These are phyloP conservation scores for Podospora fimiseda DNA, from an alignment of 495 filamentous ascomycete genomes.

Conservation along the genomic window DNA sequence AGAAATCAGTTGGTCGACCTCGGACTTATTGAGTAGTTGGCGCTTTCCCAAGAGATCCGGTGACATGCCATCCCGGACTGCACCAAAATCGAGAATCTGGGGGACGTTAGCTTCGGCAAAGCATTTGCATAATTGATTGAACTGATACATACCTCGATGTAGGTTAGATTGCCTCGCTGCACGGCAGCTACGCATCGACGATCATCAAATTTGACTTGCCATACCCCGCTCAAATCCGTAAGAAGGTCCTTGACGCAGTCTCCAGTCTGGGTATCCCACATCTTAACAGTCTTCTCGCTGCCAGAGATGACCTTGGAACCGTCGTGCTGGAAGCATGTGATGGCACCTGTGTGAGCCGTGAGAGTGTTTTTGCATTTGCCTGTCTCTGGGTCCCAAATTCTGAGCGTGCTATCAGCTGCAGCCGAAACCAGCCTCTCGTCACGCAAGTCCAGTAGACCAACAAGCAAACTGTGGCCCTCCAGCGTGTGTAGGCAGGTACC, in stretches of 20 bases:
- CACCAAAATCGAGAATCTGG: constrained; percentile 87
- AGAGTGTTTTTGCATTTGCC: constrained; percentile 86
- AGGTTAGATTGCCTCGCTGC: constrained; percentile 84
- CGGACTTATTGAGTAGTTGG: constrained; percentile 64
- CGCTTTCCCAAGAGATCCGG: constrained; percentile 70
- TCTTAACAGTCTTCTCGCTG: constrained; percentile 91
- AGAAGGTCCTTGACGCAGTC: constrained; percentile 91
- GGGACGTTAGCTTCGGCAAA: constrained; percentile 9
- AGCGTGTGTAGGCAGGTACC: constrained; percentile 81
- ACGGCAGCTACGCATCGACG: constrained; percentile 93
- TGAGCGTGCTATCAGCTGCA: constrained; percentile 87
- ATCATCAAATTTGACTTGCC: constrained; percentile 98
- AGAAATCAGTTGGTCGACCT: constrained; percentile 43
- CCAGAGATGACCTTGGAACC: constrained; percentile 94
- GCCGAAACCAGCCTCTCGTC: constrained; percentile 88
- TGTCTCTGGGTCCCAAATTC: constrained; percentile 95
- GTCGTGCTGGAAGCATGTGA: constrained; percentile 99
- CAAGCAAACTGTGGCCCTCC: constrained; percentile 89
- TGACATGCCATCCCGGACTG: constrained; percentile 71
- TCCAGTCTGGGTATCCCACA: constrained; percentile 94
- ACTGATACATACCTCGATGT: constrained; percentile 74
- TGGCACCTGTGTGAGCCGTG: constrained; percentile 90
- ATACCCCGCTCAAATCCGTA: constrained; percentile 91
- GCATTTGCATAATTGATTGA: constrained; percentile 4
- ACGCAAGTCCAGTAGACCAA: constrained; percentile 82